phyloP scores from a whole-genome alignment of 2,329 filamentous ascomycete species.

The Xylariomycetidae sp. region DNA sequence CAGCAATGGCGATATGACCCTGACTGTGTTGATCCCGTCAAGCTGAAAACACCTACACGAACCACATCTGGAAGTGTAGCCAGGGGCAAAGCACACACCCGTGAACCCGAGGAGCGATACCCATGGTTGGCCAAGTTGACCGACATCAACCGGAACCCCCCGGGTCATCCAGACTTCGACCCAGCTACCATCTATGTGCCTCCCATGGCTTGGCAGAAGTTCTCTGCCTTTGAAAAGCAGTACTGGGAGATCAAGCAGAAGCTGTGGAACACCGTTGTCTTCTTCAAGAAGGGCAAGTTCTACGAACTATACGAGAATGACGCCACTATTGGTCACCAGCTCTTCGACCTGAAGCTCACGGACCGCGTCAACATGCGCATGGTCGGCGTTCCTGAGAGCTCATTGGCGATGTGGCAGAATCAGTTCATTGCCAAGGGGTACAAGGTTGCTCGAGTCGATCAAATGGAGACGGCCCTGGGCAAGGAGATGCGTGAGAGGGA shows the following conservation, averaged over 20 bases:
- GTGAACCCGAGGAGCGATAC: slow-evolving; percentile 81
- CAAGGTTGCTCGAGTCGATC: slow-evolving; percentile 95
- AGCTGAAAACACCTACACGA: slow-evolving; percentile 12
- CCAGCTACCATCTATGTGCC: slow-evolving; percentile 88
- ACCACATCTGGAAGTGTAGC: slow-evolving; percentile 27
- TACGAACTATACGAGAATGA: slow-evolving; percentile 98
- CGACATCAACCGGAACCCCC: slow-evolving; percentile 77
- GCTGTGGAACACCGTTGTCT: slow-evolving; percentile 94
- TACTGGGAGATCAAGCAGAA: slow-evolving; percentile 99
- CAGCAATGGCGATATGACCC: slow-evolving; percentile 71
- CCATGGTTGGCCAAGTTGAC: slow-evolving; percentile 80
- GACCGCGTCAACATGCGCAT: slow-evolving; percentile 99
- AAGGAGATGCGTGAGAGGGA: slow-evolving; percentile 99
- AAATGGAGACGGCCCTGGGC: slow-evolving; percentile 89
- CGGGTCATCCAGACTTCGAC: slow-evolving; percentile 81
- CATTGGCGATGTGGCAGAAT: slow-evolving; percentile 93
- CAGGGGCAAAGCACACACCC: slow-evolving; percentile 62
- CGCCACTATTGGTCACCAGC: slow-evolving; percentile 89
- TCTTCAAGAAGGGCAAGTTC: slow-evolving; percentile 99
- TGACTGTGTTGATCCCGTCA: slow-evolving; percentile 33
- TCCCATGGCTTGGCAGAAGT: slow-evolving; percentile 68
- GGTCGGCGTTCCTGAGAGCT: slow-evolving; percentile 95
- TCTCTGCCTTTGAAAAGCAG: slow-evolving; percentile 93
- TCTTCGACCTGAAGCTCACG: slow-evolving; percentile 96
- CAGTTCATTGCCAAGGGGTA: slow-evolving; percentile 97